Conservation (phyloP, 1,139 yeast genomes). For the Candida freyschussii region DNA sequence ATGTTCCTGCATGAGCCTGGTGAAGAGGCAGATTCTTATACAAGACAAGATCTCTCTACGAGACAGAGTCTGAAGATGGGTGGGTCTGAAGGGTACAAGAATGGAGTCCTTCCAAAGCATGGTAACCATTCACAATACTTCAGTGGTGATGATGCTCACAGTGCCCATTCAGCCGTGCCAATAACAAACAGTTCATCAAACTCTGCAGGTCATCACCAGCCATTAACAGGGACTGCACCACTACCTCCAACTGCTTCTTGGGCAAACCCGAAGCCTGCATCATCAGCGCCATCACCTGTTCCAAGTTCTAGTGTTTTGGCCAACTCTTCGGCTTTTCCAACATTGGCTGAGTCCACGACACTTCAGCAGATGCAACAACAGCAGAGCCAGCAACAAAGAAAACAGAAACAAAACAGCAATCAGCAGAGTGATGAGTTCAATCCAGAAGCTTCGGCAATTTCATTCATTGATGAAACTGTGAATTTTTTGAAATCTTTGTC, state of each 20-base stretch:
- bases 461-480: conserved; percentile 33
- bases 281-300: conserved; percentile 26
- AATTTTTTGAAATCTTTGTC: conserved; percentile 27
- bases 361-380: conserved; percentile 30
- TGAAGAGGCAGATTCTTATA: conserved; percentile 96
- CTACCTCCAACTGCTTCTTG: conserved; percentile 31
- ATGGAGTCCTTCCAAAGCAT: conserved; percentile 23
- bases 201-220: conserved; percentile 18
- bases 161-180: conserved; percentile 12
- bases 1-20: conserved; percentile 99
- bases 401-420: conserved; percentile 19
- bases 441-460: conserved; percentile 30
- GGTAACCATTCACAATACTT: conserved; percentile 7
- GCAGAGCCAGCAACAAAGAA: conserved; percentile 25
- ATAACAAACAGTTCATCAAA: conserved; percentile 20
- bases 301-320: conserved; percentile 40
- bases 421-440: conserved; percentile 29
- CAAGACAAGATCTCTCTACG: conserved; percentile 86
- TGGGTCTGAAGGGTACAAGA: conserved; percentile 30
- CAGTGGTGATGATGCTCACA: conserved; percentile 7
- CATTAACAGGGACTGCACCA: conserved; percentile 22
- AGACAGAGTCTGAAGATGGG: conserved; percentile 68
- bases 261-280: conserved; percentile 28
- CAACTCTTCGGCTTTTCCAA: conserved; percentile 64
- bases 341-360: conserved; percentile 59